These are phyloP conservation scores for Boletus tomentosulus DNA, from an alignment of 768 basidiomycete genomes.

Conservation along the genomic window DNA sequence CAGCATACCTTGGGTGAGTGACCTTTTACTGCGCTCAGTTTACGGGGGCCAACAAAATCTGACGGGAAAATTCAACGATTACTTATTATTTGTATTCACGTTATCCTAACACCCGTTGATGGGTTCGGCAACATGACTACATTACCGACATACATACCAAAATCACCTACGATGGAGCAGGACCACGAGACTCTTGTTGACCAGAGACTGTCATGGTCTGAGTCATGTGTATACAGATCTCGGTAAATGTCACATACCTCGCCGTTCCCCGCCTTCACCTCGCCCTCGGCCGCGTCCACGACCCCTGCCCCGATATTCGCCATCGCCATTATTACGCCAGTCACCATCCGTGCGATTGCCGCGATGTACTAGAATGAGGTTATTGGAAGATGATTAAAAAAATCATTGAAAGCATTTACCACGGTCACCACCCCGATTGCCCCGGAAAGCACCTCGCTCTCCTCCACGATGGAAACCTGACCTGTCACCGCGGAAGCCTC, in stretches of 20 bases:
- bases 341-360: slow-evolving; percentile 36
- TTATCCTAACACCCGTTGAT: not conserved
- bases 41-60: not conserved
- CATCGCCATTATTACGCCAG: slow-evolving; percentile 45
- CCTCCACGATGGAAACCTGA: slow-evolving; percentile 34
- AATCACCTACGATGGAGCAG: slow-evolving; percentile 14
- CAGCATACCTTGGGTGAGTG: too few relatives aligned
- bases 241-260: slow-evolving; percentile 28
- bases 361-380: slow-evolving; percentile 11
- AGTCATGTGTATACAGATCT: not conserved
- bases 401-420: slow-evolving; percentile 9
- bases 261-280: slow-evolving; percentile 38
- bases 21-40: not conserved
- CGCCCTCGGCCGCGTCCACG: slow-evolving; percentile 45
- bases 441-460: slow-evolving; percentile 34
- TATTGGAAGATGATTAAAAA: not conserved
- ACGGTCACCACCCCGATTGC: slow-evolving; percentile 29
- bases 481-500: slow-evolving; percentile 40
- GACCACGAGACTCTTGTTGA: slow-evolving; percentile 21
- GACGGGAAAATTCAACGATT: not conserved
- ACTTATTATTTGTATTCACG: not conserved
- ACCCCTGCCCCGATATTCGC: slow-evolving; percentile 38
- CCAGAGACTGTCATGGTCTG: slow-evolving; percentile 12
- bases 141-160: not conserved
- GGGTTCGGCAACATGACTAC: not conserved